These are phyloP conservation scores for Boechera retrofracta DNA, from an alignment of 345 rosid genomes.

Conservation along the genomic window DNA sequence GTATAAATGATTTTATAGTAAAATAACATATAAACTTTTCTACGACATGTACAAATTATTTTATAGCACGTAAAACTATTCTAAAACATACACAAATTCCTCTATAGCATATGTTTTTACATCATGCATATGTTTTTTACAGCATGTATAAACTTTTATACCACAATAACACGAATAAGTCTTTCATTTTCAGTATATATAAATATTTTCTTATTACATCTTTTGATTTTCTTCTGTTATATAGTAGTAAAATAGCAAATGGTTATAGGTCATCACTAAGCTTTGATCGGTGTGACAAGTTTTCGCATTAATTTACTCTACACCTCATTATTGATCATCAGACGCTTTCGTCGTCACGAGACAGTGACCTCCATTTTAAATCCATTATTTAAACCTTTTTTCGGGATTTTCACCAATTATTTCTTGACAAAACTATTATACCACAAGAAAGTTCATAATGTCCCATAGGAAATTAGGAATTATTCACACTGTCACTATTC, in stretches of 20 bases:
- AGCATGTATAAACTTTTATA: background rate
- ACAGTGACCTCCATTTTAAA: constrained; percentile 38
- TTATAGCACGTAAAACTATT: background rate
- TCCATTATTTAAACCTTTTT: constrained; percentile 8
- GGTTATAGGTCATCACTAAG: constrained; percentile 24
- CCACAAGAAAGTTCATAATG: constrained; percentile 12
- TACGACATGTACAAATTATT: background rate
- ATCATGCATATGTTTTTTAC: background rate
- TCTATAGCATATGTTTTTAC: background rate
- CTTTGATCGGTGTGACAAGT: constrained; percentile 31
- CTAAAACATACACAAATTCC: background rate
- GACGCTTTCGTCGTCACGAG: constrained; percentile 43
- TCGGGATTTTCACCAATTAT: constrained; percentile 7
- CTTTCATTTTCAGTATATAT: background rate
- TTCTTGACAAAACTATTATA: constrained; percentile 7
- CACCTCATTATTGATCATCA: constrained; percentile 31
- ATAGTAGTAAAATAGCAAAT: background rate
- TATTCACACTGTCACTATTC: constrained; percentile 24
- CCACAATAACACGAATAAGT: background rate
- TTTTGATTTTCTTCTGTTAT: background rate
- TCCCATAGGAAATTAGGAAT: constrained; percentile 3
- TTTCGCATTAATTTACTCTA: constrained; percentile 32
- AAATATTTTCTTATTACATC: background rate
- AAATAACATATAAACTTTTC: too few species aligned
- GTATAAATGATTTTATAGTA: too few species aligned